Percentiles rank a stretch among this genome's conserved stretches.
Evolutionary conservation across 495 filamentous ascomycete species (phyloP).

Genomic region (Talaromyces liani): DNA sequence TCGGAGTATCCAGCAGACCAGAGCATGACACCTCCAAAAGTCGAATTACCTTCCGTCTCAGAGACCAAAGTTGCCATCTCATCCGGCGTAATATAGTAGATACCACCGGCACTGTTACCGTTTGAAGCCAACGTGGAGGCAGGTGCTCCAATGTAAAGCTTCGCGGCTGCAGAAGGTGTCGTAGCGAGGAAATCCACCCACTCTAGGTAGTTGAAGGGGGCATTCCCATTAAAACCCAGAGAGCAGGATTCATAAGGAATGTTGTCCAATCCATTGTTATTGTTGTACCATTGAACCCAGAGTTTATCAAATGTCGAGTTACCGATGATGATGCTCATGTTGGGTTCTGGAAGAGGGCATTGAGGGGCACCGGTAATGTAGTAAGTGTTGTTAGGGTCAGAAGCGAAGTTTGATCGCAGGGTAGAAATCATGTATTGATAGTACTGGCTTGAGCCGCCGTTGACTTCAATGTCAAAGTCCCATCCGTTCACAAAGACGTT

Average conservation of each 20-base stretch:
- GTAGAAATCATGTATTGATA: constrained; percentile 37
- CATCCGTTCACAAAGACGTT: constrained; percentile 49
- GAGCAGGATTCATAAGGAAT: constrained; percentile 1
- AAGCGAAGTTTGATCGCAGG: constrained; percentile 38
- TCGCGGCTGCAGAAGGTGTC: constrained; percentile 29
- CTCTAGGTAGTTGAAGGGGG: constrained; percentile 40
- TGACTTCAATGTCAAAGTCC: constrained; percentile 42
- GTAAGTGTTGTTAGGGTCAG: constrained; percentile 37
- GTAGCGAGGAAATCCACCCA: constrained; percentile 38
- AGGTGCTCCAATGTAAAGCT: constrained; percentile 43
- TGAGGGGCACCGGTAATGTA: constrained; percentile 54
- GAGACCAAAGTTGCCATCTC: constrained; percentile 28
- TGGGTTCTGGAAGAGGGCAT: constrained; percentile 46
- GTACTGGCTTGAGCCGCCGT: constrained; percentile 18
- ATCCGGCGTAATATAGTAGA: constrained; percentile 36
- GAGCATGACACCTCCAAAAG: constrained; percentile 49
- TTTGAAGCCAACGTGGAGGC: constrained; percentile 19
- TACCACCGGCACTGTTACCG: constrained; percentile 30
- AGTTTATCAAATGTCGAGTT: constrained; percentile 27
- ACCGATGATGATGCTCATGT: constrained; percentile 36
- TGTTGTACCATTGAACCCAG: constrained; percentile 41
- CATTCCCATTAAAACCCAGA: constrained; percentile 3
- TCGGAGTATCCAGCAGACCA: constrained; percentile 45
- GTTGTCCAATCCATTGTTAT: constrained; percentile 16
- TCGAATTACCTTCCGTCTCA: constrained; percentile 22